Evolutionary conservation across 1,284 basidiomycete genomes (phyloP), one percentile per base, ranked within the genome.

Genomic region (Veloboletus limbatus): DNA sequence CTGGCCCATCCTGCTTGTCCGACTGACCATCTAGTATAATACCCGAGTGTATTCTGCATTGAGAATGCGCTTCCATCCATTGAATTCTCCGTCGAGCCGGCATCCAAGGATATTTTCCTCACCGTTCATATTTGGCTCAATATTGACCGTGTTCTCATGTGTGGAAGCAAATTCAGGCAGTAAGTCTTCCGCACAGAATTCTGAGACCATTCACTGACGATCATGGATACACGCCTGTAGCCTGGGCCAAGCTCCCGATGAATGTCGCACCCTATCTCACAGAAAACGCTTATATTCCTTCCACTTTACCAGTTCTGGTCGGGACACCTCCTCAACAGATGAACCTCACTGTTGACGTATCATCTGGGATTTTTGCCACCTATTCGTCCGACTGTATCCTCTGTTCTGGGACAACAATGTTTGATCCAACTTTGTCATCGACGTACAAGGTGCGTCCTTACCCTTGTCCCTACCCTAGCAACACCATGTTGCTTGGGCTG

Each of bases 311-410:
- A 18, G 42, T 32, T 9, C 56, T 61, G 10, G 26, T 65, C 24
- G 60, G 61, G 7, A 60, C 52, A 10, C 60, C 65, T 14, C 61
- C 61, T 20, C 56, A 63, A 35, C 40, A 56, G 26, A 21, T 65
- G 20, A 56, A 63, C 34, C 40, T 65, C 9, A 63, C 62, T 8
- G 48, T 63, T 24, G 43, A 48, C 18, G 16, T 63, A 3, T 35
- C 47, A 22, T 17, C 47, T 1, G 48, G 40, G 5, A 4, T 26
- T 34, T 43, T 63, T 22, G 48, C 43, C 6, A 43, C 53, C n/a
- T 66, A 60, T 31, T 34, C 26, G 4, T 44, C 49, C 3, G 51
- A 65, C 27, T 63, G 61, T 33, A 39, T 67, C 13, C 53, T 66
- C 32, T 63, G 61, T n/a, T 40, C 58, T 36, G 61, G 62, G 11